phyloP scores from a whole-genome alignment of 2,329 filamentous ascomycete species.

The Zelopaecilomyces penicillatus region DNA sequence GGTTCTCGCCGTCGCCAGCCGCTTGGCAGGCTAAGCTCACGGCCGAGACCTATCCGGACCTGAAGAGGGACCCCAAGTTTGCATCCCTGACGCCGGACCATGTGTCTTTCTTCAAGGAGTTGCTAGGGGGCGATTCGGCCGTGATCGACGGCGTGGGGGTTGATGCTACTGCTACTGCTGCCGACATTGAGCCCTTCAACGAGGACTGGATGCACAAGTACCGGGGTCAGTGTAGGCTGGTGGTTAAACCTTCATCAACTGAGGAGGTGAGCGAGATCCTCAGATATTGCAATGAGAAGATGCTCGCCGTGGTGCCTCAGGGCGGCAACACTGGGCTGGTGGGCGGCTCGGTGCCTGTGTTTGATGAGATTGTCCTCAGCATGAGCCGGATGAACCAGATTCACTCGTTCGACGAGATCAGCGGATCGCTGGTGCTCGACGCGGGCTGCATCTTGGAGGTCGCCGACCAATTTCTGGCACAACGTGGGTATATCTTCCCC shows the following conservation, averaged over 20 bases:
- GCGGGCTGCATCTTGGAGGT: slow-evolving; percentile 86
- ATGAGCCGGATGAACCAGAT: slow-evolving; percentile 86
- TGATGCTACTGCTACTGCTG: slow-evolving; percentile 44
- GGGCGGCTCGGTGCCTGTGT: slow-evolving; percentile 90
- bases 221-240: slow-evolving; percentile 77
- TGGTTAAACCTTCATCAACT: slow-evolving; percentile 76
- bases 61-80: slow-evolving; percentile 74
- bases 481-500: slow-evolving; percentile 83
- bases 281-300: slow-evolving; percentile 89
- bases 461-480: slow-evolving; percentile 76
- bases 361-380: slow-evolving; percentile 95
- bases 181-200: slow-evolving; percentile 88
- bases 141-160: slow-evolving; percentile 72
- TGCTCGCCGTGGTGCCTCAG: slow-evolving; percentile 89
- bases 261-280: slow-evolving; percentile 86
- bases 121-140: slow-evolving; percentile 73
- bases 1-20: slow-evolving; percentile 16
- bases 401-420: slow-evolving; percentile 85
- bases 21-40: slow-evolving; percentile 55
- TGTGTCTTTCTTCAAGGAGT: slow-evolving; percentile 69
- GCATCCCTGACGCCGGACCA: slow-evolving; percentile 66
- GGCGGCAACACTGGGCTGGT: slow-evolving; percentile 96
- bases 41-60: slow-evolving; percentile 72
- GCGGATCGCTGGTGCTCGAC: slow-evolving; percentile 81
- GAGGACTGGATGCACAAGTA: slow-evolving; percentile 99